phyloP scores from a whole-genome alignment of 495 filamentous ascomycete genomes.

The Penicillium canariense region DNA sequence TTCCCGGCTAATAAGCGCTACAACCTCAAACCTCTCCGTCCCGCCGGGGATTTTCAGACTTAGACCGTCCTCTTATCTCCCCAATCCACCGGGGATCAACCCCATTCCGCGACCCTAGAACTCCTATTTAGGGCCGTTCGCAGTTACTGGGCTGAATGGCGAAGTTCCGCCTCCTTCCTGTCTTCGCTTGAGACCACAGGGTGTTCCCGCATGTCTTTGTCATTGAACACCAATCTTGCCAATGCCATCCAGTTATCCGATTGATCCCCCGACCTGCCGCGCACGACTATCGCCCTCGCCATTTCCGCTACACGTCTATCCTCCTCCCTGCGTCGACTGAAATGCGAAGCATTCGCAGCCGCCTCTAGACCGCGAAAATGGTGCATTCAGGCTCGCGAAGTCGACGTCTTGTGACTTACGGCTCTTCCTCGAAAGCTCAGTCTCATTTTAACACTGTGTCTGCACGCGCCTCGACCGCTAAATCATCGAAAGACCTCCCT shows the following conservation, averaged over 20 bases:
- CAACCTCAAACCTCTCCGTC: too few species aligned
- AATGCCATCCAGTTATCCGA: background rate
- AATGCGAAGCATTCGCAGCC: conserved; percentile 1
- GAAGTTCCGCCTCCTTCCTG: background rate
- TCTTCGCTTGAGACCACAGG: background rate
- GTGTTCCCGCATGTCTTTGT: background rate
- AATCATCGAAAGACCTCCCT: background rate
- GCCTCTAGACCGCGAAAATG: conserved; percentile 18
- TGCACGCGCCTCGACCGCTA: background rate
- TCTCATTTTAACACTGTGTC: conserved; percentile 2
- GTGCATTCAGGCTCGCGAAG: conserved; percentile 21
- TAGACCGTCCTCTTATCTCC: background rate
- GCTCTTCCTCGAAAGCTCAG: conserved; percentile 36
- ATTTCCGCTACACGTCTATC: background rate
- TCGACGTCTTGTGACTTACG: conserved; percentile 50
- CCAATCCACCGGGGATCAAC: too few species aligned
- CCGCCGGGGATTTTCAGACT: too few species aligned
- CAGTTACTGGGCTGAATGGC: background rate
- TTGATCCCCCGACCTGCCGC: background rate
- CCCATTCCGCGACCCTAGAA: background rate
- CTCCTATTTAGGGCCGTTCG: background rate
- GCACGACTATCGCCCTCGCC: background rate
- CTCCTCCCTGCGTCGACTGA: conserved; percentile 2
- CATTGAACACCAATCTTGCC: background rate
- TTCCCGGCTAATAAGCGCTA: background rate